Conservation (phyloP, 1,284 basidiomycete genomes). For the Tilletiopsis washingtonensis region DNA sequence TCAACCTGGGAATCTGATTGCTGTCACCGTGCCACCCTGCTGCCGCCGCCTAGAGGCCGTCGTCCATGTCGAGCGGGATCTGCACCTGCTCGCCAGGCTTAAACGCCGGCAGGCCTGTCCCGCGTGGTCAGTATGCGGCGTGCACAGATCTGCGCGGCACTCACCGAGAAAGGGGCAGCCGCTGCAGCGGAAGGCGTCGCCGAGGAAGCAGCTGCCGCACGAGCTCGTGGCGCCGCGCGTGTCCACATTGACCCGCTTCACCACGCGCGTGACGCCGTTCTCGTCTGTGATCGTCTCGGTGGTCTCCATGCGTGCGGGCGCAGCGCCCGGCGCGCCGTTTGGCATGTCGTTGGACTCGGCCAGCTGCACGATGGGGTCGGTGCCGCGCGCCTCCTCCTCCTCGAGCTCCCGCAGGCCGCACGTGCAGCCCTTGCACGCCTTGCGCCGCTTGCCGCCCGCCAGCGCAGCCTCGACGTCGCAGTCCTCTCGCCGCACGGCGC, state of each 20-base stretch:
- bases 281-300: constrained; percentile 37
- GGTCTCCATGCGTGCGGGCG: constrained; percentile 20
- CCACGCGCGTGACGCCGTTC: constrained; percentile 37
- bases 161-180: constrained; percentile 90
- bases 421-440: constrained; percentile 46
- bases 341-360: constrained; percentile 36
- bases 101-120: constrained; percentile 89
- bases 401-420: constrained; percentile 44
- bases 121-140: too few species aligned
- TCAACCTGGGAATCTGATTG: too few species aligned
- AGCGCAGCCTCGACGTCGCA: constrained; percentile 36
- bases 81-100: constrained; percentile 96
- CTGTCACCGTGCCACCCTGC: too few species aligned
- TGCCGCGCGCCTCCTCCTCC: constrained; percentile 30
- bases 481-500: constrained; percentile 36
- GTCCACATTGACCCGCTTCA: constrained; percentile 45
- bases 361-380: constrained; percentile 29
- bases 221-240: constrained; percentile 62
- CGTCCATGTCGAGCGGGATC: constrained; percentile 47
- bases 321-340: neutral
- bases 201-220: constrained; percentile 95
- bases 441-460: constrained; percentile 28
- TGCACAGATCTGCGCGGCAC: constrained; percentile 41
- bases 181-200: constrained; percentile 92
- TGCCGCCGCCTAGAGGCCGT: constrained; percentile 30